Percentiles rank a stretch among this genome's conserved stretches.
Evolutionary conservation across 1,284 basidiomycete species (phyloP).

Genomic region (Amylostereum areolatum): DNA sequence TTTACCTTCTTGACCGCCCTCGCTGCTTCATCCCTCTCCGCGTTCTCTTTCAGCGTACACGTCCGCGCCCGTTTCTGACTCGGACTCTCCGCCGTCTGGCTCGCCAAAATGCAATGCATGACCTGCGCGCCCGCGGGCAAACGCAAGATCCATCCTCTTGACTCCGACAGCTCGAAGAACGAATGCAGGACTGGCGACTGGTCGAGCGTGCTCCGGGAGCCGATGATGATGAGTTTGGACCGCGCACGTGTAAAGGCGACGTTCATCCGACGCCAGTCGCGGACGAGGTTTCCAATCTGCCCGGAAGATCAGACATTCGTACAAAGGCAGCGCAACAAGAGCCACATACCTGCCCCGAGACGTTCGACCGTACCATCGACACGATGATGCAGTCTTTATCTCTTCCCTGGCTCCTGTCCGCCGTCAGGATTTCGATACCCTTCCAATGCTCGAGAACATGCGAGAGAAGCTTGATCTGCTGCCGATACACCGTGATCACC

Average conservation of each 20-base stretch:
- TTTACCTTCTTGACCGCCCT: slow-evolving; percentile 31
- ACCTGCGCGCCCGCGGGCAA: slow-evolving; percentile 50
- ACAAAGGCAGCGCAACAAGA: slow-evolving; percentile 1
- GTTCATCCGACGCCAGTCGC: slow-evolving; percentile 94
- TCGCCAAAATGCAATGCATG: slow-evolving; percentile 32
- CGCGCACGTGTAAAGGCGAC: slow-evolving; percentile 94
- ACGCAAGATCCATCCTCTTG: slow-evolving; percentile 60
- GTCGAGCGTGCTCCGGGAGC: slow-evolving; percentile 71
- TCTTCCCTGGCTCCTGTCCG: slow-evolving; percentile 92
- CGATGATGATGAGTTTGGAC: slow-evolving; percentile 86
- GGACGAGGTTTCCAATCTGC: slow-evolving; percentile 86
- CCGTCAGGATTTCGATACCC: slow-evolving; percentile 85
- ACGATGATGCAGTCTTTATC: slow-evolving; percentile 96
- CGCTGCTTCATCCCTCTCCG: slow-evolving; percentile 1
- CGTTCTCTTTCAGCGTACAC: background rate
- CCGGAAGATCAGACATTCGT: background rate
- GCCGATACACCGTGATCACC: slow-evolving; percentile 88
- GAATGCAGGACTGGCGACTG: slow-evolving; percentile 55
- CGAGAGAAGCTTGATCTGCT: slow-evolving; percentile 86
- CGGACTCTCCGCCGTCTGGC: too few species aligned
- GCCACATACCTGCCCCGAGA: slow-evolving; percentile 57
- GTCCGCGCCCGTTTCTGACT: background rate
- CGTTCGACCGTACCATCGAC: slow-evolving; percentile 88
- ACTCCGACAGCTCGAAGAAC: slow-evolving; percentile 74
- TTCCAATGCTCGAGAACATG: slow-evolving; percentile 45